Conservation (phyloP, 257 asterid species). For the Scutellaria baicalensis region DNA sequence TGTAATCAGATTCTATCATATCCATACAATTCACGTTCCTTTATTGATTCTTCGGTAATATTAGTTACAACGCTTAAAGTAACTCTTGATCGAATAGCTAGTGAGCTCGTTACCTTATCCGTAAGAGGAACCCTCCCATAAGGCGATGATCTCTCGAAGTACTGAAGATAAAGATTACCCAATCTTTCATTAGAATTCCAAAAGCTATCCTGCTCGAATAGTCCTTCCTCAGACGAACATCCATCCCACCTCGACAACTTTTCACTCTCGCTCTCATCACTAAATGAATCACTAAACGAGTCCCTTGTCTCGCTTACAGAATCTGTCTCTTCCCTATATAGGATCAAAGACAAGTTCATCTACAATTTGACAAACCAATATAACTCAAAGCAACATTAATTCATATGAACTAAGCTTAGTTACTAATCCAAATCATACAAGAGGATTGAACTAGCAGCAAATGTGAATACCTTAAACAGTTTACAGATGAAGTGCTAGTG, state of each 20-base stretch:
- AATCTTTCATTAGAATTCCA: constrained; percentile 41
- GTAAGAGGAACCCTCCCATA: constrained; percentile 63
- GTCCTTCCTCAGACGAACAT: constrained; percentile 56
- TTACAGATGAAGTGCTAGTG: constrained; percentile 64
- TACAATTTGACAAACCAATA: background rate
- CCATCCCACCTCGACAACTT: constrained; percentile 66
- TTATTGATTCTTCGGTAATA: constrained; percentile 2
- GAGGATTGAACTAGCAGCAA: background rate
- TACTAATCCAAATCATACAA: background rate
- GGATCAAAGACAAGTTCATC: background rate
- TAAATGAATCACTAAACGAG: constrained; percentile 60
- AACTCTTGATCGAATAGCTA: background rate
- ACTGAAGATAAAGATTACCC: constrained; percentile 61
- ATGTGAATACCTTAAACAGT: constrained; percentile 52
- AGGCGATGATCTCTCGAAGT: constrained; percentile 61
- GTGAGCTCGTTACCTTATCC: constrained; percentile 44
- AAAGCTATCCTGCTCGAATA: constrained; percentile 37
- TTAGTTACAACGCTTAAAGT: background rate
- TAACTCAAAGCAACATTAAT: background rate
- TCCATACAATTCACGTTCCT: constrained; percentile 11
- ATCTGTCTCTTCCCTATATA: constrained; percentile 46
- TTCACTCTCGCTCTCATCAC: constrained; percentile 71
- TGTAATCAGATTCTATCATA: constrained; percentile 16
- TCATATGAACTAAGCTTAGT: background rate
- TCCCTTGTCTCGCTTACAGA: constrained; percentile 57